Conservation (phyloP, 768 basidiomycete species). For the Suillus sp. region DNA sequence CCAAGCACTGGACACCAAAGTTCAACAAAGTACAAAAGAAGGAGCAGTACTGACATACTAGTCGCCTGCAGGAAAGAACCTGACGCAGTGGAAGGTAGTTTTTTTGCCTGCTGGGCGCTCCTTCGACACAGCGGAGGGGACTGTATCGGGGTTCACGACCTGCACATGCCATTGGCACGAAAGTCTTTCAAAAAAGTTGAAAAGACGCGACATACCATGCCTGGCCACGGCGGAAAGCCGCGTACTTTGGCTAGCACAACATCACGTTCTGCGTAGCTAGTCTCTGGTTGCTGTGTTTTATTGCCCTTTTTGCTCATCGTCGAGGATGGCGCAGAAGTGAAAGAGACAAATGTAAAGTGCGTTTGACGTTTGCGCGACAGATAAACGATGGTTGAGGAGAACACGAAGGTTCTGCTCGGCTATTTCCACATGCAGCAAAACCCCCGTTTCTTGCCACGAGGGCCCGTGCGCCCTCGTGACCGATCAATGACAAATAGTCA, state of each 20-base stretch:
- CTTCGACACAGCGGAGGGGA: slow-evolving; percentile 60
- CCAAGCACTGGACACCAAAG: slow-evolving; percentile 68
- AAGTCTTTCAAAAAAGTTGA: slow-evolving; percentile 15
- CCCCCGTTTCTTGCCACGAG: slow-evolving; percentile 42
- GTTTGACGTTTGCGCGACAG: slow-evolving; percentile 31
- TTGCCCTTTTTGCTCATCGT: slow-evolving; percentile 56
- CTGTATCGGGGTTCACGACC: slow-evolving; percentile 77
- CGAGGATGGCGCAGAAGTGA: slow-evolving; percentile 17
- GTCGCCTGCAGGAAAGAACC: slow-evolving; percentile 94
- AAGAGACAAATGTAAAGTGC: slow-evolving; percentile 23
- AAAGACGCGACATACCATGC: slow-evolving; percentile 66
- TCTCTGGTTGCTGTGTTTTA: slow-evolving; percentile 41
- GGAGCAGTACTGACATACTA: slow-evolving; percentile 61
- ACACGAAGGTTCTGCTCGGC: slow-evolving; percentile 43
- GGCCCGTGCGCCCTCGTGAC: slow-evolving; percentile 41
- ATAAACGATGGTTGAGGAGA: slow-evolving; percentile 44
- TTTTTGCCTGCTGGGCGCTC: slow-evolving; percentile 79
- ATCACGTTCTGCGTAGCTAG: slow-evolving; percentile 72
- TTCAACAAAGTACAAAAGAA: slow-evolving; percentile 16
- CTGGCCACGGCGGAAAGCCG: slow-evolving; percentile 95
- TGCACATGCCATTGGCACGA: slow-evolving; percentile 36
- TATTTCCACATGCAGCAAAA: slow-evolving; percentile 42
- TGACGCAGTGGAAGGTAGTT: slow-evolving; percentile 66
- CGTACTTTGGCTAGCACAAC: slow-evolving; percentile 91
- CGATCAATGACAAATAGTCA: slow-evolving; percentile 9